Percentiles rank a stretch among this genome's conserved stretches.
phyloP scores from a whole-genome alignment of 2,329 filamentous ascomycete species.

The Aureobasidium musti region DNA sequence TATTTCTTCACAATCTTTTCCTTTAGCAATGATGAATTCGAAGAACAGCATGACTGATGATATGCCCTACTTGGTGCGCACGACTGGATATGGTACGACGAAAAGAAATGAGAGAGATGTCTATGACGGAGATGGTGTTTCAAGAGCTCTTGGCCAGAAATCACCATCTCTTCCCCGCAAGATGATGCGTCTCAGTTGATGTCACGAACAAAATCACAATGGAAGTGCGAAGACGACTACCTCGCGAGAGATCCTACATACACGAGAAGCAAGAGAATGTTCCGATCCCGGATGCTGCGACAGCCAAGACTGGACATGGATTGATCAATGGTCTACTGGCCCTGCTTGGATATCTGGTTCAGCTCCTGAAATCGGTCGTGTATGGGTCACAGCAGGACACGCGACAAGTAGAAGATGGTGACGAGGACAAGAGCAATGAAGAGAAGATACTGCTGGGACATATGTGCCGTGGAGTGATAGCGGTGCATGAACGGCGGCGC shows the following conservation, averaged over 20 bases:
- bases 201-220: constrained; percentile 16
- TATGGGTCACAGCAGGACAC: background rate
- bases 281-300: background rate
- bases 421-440: constrained; percentile 15
- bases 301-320: background rate
- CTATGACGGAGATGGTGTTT: constrained; percentile 16
- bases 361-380: constrained; percentile 2
- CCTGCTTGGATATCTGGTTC: background rate
- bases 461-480: background rate
- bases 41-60: background rate
- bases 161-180: background rate
- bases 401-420: background rate
- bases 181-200: constrained; percentile 10
- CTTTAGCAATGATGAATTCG: background rate
- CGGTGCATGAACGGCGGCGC: constrained; percentile 5
- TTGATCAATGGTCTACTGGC: constrained; percentile 1
- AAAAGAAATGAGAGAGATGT: background rate
- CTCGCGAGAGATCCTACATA: constrained; percentile 23
- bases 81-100: background rate
- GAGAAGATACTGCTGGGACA: constrained; percentile 3
- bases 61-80: background rate
- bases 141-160: constrained; percentile 19
- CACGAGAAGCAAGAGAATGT: background rate
- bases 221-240: constrained; percentile 26
- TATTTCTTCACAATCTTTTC: background rate